phyloP scores from a whole-genome alignment of 2,329 filamentous ascomycete genomes.

The Colletotrichum paranaense region DNA sequence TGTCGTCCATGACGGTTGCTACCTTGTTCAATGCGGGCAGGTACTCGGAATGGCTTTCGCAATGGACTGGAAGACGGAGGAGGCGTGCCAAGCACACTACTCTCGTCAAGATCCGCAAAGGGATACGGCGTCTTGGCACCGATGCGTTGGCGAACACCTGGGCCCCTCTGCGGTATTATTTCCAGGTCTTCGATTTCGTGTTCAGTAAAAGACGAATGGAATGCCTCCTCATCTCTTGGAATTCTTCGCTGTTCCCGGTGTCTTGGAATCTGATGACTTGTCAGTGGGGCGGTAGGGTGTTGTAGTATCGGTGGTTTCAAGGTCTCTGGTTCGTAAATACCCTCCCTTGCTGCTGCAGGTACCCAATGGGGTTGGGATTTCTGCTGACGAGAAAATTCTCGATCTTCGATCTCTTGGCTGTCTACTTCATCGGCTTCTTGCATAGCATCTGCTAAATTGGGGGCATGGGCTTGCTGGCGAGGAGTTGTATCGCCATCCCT shows the following conservation, averaged over 20 bases:
- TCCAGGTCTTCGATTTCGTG: conserved; percentile 7
- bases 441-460: not conserved
- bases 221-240: conserved; percentile 20
- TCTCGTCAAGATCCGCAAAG: not conserved
- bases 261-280: not conserved
- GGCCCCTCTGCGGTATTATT: not conserved
- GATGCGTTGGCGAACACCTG: not conserved
- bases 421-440: not conserved
- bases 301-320: not conserved
- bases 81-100: conserved; percentile 13
- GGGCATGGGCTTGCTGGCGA: not conserved
- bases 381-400: not conserved
- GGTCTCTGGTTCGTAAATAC: not conserved
- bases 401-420: not conserved
- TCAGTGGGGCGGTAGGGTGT: not conserved
- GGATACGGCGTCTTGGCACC: conserved; percentile 3
- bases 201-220: not conserved
- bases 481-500: not conserved
- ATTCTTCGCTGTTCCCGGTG: conserved; percentile 6
- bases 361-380: not conserved
- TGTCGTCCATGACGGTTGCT: not conserved
- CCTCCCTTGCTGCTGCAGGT: conserved; percentile 1
- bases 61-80: conserved; percentile 24
- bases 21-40: not conserved
- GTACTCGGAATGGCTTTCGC: conserved; percentile 7